Percentiles rank a stretch among this genome's conserved stretches.
These are phyloP conservation scores for Euptelea pleiosperma DNA, from an alignment of 164 flowering plant species.

Conservation along the genomic window DNA sequence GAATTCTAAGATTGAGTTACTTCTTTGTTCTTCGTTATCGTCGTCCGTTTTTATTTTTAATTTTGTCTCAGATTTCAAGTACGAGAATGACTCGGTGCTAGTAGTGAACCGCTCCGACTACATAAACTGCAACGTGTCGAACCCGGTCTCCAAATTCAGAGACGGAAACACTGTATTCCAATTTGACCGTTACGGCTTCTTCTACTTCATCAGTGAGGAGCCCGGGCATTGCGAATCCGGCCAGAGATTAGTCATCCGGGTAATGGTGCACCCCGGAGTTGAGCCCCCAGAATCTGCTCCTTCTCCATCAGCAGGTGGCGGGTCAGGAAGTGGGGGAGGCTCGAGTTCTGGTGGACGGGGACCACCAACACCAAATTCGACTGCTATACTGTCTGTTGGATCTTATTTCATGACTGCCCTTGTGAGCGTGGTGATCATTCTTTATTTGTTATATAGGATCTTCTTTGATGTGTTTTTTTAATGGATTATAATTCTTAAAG, in stretches of 20 bases:
- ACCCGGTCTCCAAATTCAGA: conserved; percentile 31
- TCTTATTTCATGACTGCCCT: conserved; percentile 32
- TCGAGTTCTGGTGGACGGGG: conserved; percentile 13
- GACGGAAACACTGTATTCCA: conserved; percentile 41
- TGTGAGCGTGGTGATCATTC: conserved; percentile 22
- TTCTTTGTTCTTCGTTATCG: not conserved
- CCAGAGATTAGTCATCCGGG: conserved; percentile 42
- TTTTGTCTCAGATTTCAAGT: conserved; percentile 47
- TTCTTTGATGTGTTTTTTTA: not conserved
- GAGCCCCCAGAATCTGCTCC: conserved; percentile 25
- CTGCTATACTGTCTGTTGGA: conserved; percentile 19
- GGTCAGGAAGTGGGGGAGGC: conserved; percentile 3
- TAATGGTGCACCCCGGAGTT: conserved; percentile 35
- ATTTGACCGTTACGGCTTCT: conserved; percentile 45
- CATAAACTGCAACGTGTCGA: conserved; percentile 25
- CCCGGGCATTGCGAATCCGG: conserved; percentile 42
- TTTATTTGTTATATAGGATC: conserved; percentile 22
- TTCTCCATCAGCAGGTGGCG: conserved; percentile 12
- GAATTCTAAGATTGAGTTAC: not conserved
- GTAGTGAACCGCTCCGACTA: conserved; percentile 42
- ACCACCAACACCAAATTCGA: conserved; percentile 25
- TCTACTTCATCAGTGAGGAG: conserved; percentile 56
- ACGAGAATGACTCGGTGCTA: conserved; percentile 54
- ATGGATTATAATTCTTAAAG: no score
- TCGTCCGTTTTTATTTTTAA: not conserved